Evolutionary conservation across 208 protist genomes (phyloP), one percentile per base, ranked within the genome.

Genomic region (Leptomonas seymouri): DNA sequence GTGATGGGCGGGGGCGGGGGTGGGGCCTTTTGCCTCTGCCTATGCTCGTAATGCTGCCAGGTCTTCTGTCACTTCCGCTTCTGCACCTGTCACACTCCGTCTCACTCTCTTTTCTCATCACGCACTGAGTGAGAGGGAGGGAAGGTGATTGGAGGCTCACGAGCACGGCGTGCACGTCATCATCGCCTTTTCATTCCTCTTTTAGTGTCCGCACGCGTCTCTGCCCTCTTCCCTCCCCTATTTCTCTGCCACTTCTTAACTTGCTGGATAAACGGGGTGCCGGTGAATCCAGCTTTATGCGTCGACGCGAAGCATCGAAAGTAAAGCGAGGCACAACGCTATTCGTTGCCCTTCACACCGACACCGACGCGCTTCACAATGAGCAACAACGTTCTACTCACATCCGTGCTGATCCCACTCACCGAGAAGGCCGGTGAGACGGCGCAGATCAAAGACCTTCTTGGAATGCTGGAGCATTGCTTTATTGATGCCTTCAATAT

Each of bases 401-500:
- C 67, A 0, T 60, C 53, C 12, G 61, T 74, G 50, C 49, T 76
- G 14, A 59, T 75, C 23, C 64, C 67, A 36, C 59, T 71, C 63
- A 67, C 78, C 16, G 78, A 78, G 51, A 82, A 81, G 27, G 76
- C 67, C 1, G 79, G 86, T 55, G 71, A 87, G 45, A 36, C 87
- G 23, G 73, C 74, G 25, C 59, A 76, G 42, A 51, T 90, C 3
- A 44, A 74, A 11, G 82, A 84, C 18, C 36, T 92, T 20, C 74
- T 87, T 9, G 42, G 72, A 14, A 79, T 91, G 74, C 76, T 94
- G 34, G 84, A 94, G 71, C 82, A 90, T 61, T 77, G 69, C 46
- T 90, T 92, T 67, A 68, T 92, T 6, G 66, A 80, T 12, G 76
- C 87, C 6, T 94, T 94, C 60, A 80, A 80, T 21, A 50, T 67